Evolutionary conservation across 1,139 yeast species (phyloP).

Genomic region (Scheffersomyces quercinus): DNA sequence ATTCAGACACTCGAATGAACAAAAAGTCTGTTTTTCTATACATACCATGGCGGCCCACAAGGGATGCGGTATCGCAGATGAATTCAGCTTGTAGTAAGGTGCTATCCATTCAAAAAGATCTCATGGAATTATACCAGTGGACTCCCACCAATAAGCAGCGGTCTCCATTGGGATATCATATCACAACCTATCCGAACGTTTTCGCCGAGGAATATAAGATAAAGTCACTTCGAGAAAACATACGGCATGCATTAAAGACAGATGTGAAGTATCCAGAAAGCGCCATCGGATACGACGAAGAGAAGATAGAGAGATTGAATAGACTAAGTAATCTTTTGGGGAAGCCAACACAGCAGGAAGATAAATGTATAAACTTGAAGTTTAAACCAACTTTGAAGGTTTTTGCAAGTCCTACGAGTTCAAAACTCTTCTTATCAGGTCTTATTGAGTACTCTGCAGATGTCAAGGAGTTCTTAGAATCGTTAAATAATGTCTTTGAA

Average conservation of each 20-base stretch:
- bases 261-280: background rate
- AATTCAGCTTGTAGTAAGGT: conserved; percentile 4
- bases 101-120: background rate
- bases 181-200: conserved; percentile 17
- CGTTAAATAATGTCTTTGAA: conserved; percentile 6
- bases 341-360: background rate
- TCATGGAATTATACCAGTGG: conserved; percentile 9
- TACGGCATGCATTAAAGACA: background rate
- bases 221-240: background rate
- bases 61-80: conserved; percentile 1
- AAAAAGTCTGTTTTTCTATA: conserved; percentile 11
- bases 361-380: conserved; percentile 6
- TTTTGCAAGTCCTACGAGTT: conserved; percentile 3
- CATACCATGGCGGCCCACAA: conserved; percentile 20
- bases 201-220: conserved; percentile 11
- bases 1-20: conserved; percentile 10
- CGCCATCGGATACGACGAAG: conserved; percentile 7
- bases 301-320: conserved; percentile 4
- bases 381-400: conserved; percentile 8
- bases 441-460: conserved; percentile 4
- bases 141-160: conserved; percentile 6
- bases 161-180: conserved; percentile 12
- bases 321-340: conserved; percentile 8
- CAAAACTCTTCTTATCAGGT: conserved; percentile 11
- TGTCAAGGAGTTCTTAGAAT: conserved; percentile 4